A percentile compares a stretch with the other conserved stretches of the same genome.
phyloP scores from a whole-genome alignment of 495 filamentous ascomycete species.

The Penicillium roqueforti region DNA sequence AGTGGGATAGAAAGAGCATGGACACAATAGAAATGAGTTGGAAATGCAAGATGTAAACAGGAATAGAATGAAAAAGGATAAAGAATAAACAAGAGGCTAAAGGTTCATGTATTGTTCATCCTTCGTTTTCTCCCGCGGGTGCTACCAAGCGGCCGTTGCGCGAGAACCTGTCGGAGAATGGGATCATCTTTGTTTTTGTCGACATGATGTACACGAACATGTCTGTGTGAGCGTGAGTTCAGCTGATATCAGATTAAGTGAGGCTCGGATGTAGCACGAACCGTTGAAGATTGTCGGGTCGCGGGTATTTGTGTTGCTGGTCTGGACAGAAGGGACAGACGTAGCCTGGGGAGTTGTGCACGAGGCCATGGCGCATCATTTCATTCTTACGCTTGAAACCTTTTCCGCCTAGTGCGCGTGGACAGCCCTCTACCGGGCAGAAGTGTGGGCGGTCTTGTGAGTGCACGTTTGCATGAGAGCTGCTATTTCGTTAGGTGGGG shows the following conservation, averaged over 20 bases:
- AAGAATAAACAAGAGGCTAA: background rate
- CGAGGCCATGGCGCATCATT: slow-evolving; percentile 96
- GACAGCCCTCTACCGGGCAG: slow-evolving; percentile 76
- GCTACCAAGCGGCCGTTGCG: slow-evolving; percentile 80
- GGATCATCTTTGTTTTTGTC: slow-evolving; percentile 87
- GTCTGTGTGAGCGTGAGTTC: slow-evolving; percentile 45
- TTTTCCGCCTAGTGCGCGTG: slow-evolving; percentile 76
- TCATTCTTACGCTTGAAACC: slow-evolving; percentile 99
- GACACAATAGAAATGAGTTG: background rate
- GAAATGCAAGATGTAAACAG: slow-evolving; percentile 6
- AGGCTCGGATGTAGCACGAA: slow-evolving; percentile 35
- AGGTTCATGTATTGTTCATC: slow-evolving; percentile 20
- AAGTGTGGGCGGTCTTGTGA: slow-evolving; percentile 87
- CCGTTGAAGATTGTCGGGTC: slow-evolving; percentile 97
- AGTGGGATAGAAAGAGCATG: background rate
- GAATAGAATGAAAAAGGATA: slow-evolving; percentile 3
- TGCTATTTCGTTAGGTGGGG: slow-evolving; percentile 35
- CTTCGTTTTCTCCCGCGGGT: slow-evolving; percentile 77
- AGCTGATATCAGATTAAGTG: slow-evolving; percentile 1
- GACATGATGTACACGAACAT: slow-evolving; percentile 82
- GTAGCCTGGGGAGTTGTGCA: slow-evolving; percentile 93
- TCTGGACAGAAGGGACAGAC: slow-evolving; percentile 96
- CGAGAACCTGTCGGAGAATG: slow-evolving; percentile 69
- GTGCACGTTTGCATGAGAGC: slow-evolving; percentile 97
- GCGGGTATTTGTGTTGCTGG: slow-evolving; percentile 91